Conservation (phyloP, 148 eudicot species). For the Rhododendron ferrugineum region DNA sequence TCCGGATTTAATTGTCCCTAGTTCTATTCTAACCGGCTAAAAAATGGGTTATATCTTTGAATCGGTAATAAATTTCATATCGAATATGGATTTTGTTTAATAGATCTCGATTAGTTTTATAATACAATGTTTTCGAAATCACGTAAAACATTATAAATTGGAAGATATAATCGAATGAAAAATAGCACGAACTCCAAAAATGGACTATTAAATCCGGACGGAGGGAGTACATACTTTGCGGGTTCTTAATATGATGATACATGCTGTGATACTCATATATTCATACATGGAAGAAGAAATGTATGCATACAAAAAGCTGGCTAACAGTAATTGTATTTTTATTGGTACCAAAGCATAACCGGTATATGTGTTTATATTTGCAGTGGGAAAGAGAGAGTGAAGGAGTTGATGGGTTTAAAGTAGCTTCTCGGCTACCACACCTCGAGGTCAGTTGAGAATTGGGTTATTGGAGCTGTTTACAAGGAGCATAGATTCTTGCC, state of each 20-base stretch:
- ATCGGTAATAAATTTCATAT: too few relatives aligned
- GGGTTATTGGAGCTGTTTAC: background rate
- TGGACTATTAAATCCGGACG: too few relatives aligned
- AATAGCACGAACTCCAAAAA: too few relatives aligned
- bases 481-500: background rate
- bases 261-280: background rate
- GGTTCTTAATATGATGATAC: too few relatives aligned
- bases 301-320: background rate
- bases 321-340: background rate
- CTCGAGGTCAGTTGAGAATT: background rate
- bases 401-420: constrained; percentile 14
- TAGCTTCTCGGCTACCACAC: background rate
- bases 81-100: too few relatives aligned
- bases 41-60: too few relatives aligned
- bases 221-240: background rate
- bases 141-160: too few relatives aligned
- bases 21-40: too few relatives aligned
- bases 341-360: background rate
- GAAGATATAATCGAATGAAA: too few relatives aligned
- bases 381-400: constrained; percentile 17
- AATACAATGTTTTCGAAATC: too few relatives aligned
- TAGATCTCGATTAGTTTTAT: too few relatives aligned
- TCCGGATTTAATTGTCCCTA: too few relatives aligned
- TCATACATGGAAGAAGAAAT: background rate
- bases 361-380: background rate